Evolutionary conservation across 2,329 filamentous ascomycete genomes (phyloP).

Genomic region (Botrytis cinerea): DNA sequence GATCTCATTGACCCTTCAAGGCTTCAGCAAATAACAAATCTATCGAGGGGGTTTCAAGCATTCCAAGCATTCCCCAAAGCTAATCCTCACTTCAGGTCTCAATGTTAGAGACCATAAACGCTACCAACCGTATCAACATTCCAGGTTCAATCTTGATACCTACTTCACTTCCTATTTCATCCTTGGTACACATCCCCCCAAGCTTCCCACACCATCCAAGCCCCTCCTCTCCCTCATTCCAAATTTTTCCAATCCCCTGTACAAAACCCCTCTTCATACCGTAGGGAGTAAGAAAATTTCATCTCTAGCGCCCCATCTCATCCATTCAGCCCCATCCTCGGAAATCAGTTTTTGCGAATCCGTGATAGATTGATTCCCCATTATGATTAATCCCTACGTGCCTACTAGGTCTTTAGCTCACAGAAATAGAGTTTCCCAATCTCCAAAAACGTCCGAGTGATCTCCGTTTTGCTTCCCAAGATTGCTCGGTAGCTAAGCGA

Average conservation of each 20-base stretch:
- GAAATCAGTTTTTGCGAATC: not conserved
- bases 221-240: not conserved
- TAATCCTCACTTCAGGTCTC: not conserved
- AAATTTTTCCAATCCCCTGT: not conserved
- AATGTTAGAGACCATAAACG: not conserved
- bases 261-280: not conserved
- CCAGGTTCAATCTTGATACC: not conserved
- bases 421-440: not conserved
- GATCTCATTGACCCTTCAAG: not conserved
- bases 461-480: not conserved
- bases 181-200: not conserved
- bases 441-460: not conserved
- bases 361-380: not conserved
- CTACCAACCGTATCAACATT: not conserved
- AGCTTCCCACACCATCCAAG: not conserved
- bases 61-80: not conserved
- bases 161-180: not conserved
- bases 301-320: not conserved
- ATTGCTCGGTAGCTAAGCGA: constrained; percentile 1
- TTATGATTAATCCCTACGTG: not conserved
- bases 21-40: not conserved
- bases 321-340: not conserved
- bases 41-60: not conserved
- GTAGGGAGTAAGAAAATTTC: not conserved
- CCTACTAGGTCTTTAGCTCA: not conserved